Conservation (phyloP, 2,329 filamentous ascomycete species). For the Colletotrichum horii region DNA sequence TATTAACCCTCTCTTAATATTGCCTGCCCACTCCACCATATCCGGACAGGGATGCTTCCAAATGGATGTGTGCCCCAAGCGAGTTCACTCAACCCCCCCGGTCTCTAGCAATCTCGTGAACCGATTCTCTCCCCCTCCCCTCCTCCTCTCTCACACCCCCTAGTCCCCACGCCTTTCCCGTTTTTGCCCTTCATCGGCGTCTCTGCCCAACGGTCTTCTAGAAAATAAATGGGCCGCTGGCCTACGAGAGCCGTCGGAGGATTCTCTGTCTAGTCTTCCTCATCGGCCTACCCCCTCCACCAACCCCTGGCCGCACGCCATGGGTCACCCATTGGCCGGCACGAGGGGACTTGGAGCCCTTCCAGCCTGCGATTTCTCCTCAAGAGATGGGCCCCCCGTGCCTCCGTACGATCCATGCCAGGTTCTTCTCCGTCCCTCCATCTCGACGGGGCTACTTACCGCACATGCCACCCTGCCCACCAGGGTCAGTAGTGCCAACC, state of each 20-base stretch:
- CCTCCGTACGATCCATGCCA: conserved; percentile 29
- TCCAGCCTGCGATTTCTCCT: conserved; percentile 22
- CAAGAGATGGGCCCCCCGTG: conserved; percentile 24
- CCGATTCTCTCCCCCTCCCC: conserved; percentile 40
- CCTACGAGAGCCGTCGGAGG: conserved; percentile 46
- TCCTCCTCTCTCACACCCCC: conserved; percentile 23
- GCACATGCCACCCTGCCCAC: conserved; percentile 18
- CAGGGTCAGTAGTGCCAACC: conserved; percentile 18
- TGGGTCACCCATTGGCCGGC: conserved; percentile 29
- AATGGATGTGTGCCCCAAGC: conserved; percentile 32
- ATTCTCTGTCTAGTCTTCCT: conserved; percentile 50
- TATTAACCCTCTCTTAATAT: conserved; percentile 22
- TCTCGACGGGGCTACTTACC: conserved; percentile 31
- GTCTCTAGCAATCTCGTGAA: conserved; percentile 52
- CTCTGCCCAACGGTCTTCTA: conserved; percentile 53
- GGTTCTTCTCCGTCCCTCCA: conserved; percentile 35
- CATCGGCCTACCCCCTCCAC: conserved; percentile 33
- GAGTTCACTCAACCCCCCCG: conserved; percentile 32
- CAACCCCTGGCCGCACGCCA: conserved; percentile 24
- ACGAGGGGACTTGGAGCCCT: conserved; percentile 13
- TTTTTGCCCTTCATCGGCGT: conserved; percentile 40
- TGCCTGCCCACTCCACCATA: conserved; percentile 19
- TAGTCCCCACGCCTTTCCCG: conserved; percentile 42
- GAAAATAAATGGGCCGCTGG: conserved; percentile 47
- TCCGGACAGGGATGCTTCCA: conserved; percentile 17